Base-by-base conservation (phyloP, 1,284 basidiomycete genomes). In the Melampsora americana region DNA sequence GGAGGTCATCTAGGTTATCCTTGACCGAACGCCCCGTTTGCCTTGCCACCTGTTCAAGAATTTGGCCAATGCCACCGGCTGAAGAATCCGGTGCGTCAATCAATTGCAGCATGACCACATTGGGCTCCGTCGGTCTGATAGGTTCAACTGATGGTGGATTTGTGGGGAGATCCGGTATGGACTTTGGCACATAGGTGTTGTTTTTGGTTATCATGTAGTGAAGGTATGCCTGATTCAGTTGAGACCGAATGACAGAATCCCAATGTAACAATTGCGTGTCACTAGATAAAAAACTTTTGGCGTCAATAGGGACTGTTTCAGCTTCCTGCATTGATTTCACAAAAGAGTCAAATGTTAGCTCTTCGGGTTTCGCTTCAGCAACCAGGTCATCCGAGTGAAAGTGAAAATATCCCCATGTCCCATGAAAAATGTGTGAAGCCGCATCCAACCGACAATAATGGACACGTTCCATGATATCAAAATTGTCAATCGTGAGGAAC, bases 401-500 rank as follows among this genome's bases (percentile, higher is more conserved):
- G 42, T 56, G 67, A 39, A 69, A 42, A 28, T 61, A 46, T 6
- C 69, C 56, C 69, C 69, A 70, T 18, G 69, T 70, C 1, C 35
- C 69, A 46, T 62, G 56, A n/a, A 70, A 70, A n/a, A 70, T 42
- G 11, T 11, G 39, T 18, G 26, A 59, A n/a, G 20, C 7, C 3
- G 28, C 39, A 32, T 42, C 59, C 20, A 70, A 11, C 7, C 42
- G 44, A 42, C 46, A 59, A 7, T 32, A 30, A 28, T 71, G 69
- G 18, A 46, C 48, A 26, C 23, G 44, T 50, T 71, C 28, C 23
- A 61, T 50, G 26, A 71, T 61, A 71, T 62, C 60, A 14, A 71
- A 44, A 39, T 71, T 71, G 39, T 71, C 60, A 30, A 71, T 71
- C n/a, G 53, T 60, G 26, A 71, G 60, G 23, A 42, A 48, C 28